A percentile compares a stretch with the other conserved stretches of the same genome.
phyloP scores from a whole-genome alignment of 371 early-diverging fungal species.

The Coemansia sp. region DNA sequence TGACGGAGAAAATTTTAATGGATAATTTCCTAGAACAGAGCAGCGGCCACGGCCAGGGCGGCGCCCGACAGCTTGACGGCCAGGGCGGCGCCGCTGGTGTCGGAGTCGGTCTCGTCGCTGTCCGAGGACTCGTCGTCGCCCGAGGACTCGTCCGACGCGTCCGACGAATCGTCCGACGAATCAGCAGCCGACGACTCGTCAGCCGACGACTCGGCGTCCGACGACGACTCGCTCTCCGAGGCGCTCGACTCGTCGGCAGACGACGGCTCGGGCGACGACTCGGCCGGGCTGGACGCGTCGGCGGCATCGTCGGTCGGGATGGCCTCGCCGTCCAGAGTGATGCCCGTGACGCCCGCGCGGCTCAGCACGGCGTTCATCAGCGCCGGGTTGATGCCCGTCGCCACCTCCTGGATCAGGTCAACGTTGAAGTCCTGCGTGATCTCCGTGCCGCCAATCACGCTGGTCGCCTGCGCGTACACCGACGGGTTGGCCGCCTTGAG shows the following conservation, averaged over 20 bases:
- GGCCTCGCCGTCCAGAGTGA: slow-evolving; percentile 40
- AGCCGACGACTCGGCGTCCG: background rate
- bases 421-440: slow-evolving; percentile 28
- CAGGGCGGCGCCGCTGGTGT: slow-evolving; percentile 21
- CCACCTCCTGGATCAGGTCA: slow-evolving; percentile 39
- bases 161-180: slow-evolving; percentile 4
- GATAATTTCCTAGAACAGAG: slow-evolving; percentile 27
- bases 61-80: slow-evolving; percentile 28
- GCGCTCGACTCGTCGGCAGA: background rate
- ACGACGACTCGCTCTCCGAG: background rate
- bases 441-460: slow-evolving; percentile 37
- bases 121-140: slow-evolving; percentile 1
- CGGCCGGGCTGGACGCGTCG: background rate
- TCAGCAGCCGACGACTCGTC: background rate
- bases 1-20: background rate
- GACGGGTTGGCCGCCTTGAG: slow-evolving; percentile 37
- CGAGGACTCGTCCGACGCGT: background rate
- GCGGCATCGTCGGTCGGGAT: slow-evolving; percentile 23
- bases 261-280: slow-evolving; percentile 5
- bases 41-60: slow-evolving; percentile 32
- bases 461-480: slow-evolving; percentile 35
- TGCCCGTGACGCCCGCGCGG: slow-evolving; percentile 41
- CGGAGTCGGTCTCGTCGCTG: slow-evolving; percentile 4
- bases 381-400: slow-evolving; percentile 43
- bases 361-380: slow-evolving; percentile 41